Evolutionary conservation across 2,329 filamentous ascomycete genomes (phyloP).

Genomic region (Nemania abortiva): DNA sequence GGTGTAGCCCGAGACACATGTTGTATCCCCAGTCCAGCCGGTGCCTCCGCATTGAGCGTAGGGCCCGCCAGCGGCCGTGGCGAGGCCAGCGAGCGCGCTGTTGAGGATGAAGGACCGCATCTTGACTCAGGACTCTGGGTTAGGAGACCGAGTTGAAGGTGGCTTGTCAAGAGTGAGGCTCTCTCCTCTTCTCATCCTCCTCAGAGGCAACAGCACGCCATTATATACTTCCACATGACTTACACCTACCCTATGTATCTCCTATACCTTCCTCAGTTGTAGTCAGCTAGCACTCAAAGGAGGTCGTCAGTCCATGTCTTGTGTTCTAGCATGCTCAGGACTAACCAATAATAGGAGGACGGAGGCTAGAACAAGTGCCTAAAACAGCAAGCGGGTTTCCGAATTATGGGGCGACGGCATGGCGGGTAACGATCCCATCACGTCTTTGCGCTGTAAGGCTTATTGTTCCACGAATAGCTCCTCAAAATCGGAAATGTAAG

Average conservation of each 20-base stretch:
- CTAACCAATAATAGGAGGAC: slow-evolving; percentile 38
- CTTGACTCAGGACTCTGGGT: slow-evolving; percentile 24
- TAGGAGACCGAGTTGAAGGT: slow-evolving; percentile 3
- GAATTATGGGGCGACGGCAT: slow-evolving; percentile 16
- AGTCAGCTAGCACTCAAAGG: slow-evolving; percentile 22
- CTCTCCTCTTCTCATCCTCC: not conserved
- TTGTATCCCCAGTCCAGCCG: slow-evolving; percentile 24
- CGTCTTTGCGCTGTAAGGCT: slow-evolving; percentile 5
- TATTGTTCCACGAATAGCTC: slow-evolving; percentile 34
- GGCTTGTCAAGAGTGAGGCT: slow-evolving; percentile 12
- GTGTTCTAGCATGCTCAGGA: slow-evolving; percentile 24
- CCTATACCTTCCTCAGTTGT: not conserved
- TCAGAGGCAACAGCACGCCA: not conserved
- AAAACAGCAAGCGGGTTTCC: slow-evolving; percentile 34
- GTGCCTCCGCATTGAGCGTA: slow-evolving; percentile 35
- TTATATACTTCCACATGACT: slow-evolving; percentile 28
- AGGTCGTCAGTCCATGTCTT: slow-evolving; percentile 35
- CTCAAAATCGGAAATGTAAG: slow-evolving; percentile 18
- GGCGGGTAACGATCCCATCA: slow-evolving; percentile 20
- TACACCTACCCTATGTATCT: not conserved
- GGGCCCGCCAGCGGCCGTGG: slow-evolving; percentile 32
- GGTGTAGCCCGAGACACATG: slow-evolving; percentile 30
- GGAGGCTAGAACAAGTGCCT: slow-evolving; percentile 30
- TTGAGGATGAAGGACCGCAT: slow-evolving; percentile 38
- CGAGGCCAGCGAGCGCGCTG: slow-evolving; percentile 29